Evolutionary conservation across 192 early-diverging fungal genomes (phyloP), one percentile per base, ranked within the genome.

Genomic region (Linnemannia schmuckeri): DNA sequence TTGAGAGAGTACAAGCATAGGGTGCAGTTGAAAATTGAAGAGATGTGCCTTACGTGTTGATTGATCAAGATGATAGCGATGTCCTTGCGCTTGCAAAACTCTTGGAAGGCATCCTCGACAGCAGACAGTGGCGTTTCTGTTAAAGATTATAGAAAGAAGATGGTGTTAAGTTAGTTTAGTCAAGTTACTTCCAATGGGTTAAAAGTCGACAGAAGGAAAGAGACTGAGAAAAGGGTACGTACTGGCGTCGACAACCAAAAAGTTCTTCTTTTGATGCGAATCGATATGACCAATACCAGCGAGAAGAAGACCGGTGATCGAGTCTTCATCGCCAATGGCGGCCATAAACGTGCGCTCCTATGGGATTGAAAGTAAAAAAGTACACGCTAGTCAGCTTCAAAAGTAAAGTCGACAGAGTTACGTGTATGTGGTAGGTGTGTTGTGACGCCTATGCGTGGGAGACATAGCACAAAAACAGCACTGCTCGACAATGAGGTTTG

Each of bases 61-160:
- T 96, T 99, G 76, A 99, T 98, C 73, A 99, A 82, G 72, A 99
- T 95, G 82, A 99, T 99, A 55, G 97, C 99, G 90, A 99, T 97
- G 79, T 99, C 99, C 87, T 96, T 97, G 70, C 98, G 92, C 83
- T 93, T 91, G n/a, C 95, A 96, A 80, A 98, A 98, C 78, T 96
- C 95, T 44, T 90, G 80, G 86, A 99, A 99, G n/a, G 92, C 82
- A 80, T 94, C 93, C 81, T 96, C 96, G 54, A 97, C 93, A 41
- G 92, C 83, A 33, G 90, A 85, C 78, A 95, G 84, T 22, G 95
- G 92, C 8, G 96, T 96, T 88, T 97, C 94, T 95, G 77, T 18
- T 38, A 38, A 63, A 46, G 18, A 13, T 8, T 72, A 35, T 22
- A 15, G 20, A 42, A 38, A 84, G n/a, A 41, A 20, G 37, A 42